Evolutionary conservation across 805 yeast species (phyloP).

Genomic region (Wickerhamiella australiensis): DNA sequence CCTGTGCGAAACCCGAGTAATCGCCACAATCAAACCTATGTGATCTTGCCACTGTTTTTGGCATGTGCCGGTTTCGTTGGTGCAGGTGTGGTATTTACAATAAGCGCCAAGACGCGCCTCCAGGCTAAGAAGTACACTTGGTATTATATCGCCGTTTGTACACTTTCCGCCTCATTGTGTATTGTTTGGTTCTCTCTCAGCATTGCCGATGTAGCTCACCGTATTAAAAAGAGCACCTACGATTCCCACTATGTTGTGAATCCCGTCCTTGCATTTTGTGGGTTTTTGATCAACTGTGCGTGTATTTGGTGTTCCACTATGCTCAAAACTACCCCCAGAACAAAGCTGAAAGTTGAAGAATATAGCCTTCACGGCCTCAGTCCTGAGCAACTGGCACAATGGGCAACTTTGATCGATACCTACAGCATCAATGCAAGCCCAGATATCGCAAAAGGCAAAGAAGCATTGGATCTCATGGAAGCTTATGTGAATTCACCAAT

Average conservation of each 20-base stretch:
- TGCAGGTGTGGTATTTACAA: slow-evolving; percentile 18
- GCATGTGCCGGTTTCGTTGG: slow-evolving; percentile 23
- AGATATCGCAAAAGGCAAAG: slow-evolving; percentile 26
- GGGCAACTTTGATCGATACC: slow-evolving; percentile 27
- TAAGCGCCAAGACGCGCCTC: slow-evolving; percentile 21
- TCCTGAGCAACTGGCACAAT: slow-evolving; percentile 24
- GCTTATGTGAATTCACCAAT: slow-evolving; percentile 25
- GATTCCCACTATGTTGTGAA: slow-evolving; percentile 21
- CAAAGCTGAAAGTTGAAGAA: slow-evolving; percentile 24
- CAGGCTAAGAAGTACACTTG: slow-evolving; percentile 16
- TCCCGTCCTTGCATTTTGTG: slow-evolving; percentile 19
- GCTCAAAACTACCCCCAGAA: slow-evolving; percentile 23
- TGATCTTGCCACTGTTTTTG: slow-evolving; percentile 20
- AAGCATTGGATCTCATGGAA: slow-evolving; percentile 27
- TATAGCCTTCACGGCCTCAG: slow-evolving; percentile 23
- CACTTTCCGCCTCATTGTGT: slow-evolving; percentile 14
- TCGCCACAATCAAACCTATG: slow-evolving; percentile 14
- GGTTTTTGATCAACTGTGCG: slow-evolving; percentile 19
- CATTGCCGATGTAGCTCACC: background rate
- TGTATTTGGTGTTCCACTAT: slow-evolving; percentile 20
- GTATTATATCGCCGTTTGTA: slow-evolving; percentile 14
- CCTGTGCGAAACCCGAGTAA: slow-evolving; percentile 6
- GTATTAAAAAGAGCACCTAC: background rate
- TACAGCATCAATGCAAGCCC: slow-evolving; percentile 21
- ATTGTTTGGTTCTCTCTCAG: slow-evolving; percentile 1